Evolutionary conservation across 1,284 basidiomycete species (phyloP).

Genomic region (Apiotrichum laibachii): DNA sequence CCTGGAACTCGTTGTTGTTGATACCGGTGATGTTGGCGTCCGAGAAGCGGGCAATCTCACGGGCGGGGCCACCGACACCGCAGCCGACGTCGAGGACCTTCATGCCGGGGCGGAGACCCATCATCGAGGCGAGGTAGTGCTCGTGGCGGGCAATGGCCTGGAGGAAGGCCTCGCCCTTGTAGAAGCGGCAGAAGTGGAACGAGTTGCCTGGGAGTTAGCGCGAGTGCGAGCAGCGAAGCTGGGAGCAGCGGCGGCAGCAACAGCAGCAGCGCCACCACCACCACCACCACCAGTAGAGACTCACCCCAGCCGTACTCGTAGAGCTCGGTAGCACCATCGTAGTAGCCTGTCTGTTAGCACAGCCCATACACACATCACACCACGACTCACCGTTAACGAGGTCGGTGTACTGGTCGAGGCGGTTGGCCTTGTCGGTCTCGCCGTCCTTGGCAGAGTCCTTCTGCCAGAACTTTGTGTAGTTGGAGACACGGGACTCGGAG

Average conservation of each 20-base stretch:
- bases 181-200: conserved; percentile 99
- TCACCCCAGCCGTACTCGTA: conserved; percentile 80
- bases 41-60: conserved; percentile 89
- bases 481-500: conserved; percentile 74
- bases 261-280: no score
- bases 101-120: conserved; percentile 82
- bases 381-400: conserved; percentile 73
- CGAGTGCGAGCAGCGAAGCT: background rate
- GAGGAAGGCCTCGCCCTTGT: conserved; percentile 87
- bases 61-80: conserved; percentile 94
- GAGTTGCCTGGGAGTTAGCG: conserved; percentile 58
- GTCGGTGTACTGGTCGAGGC: conserved; percentile 82
- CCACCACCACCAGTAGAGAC: no score
- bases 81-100: conserved; percentile 97
- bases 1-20: conserved; percentile 97
- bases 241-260: no score
- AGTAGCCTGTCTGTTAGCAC: conserved; percentile 65
- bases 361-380: background rate
- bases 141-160: conserved; percentile 88
- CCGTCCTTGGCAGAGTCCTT: conserved; percentile 74
- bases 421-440: conserved; percentile 66
- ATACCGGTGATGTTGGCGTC: conserved; percentile 83
- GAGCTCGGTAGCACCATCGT: conserved; percentile 92
- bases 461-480: conserved; percentile 94
- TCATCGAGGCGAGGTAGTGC: conserved; percentile 89